phyloP scores from a whole-genome alignment of 2,329 filamentous ascomycete genomes.

The Fusarium burgessii region DNA sequence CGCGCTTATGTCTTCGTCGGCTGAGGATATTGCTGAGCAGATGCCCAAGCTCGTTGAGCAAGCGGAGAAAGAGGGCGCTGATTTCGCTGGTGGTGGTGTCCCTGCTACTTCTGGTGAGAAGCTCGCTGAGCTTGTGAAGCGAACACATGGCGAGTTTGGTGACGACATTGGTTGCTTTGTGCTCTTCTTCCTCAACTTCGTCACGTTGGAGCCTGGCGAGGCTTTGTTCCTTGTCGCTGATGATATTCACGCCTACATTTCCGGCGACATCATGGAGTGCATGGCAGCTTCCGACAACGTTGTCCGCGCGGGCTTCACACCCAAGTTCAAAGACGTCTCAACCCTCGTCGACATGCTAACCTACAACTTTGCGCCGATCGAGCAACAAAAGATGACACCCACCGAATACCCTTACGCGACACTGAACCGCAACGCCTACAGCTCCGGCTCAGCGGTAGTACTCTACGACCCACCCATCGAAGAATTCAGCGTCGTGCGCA shows the following conservation, averaged over 20 bases:
- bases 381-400: conserved; percentile 92
- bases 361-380: conserved; percentile 94
- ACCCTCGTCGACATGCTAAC: conserved; percentile 93
- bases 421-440: conserved; percentile 85
- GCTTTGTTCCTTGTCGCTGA: conserved; percentile 97
- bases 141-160: conserved; percentile 87
- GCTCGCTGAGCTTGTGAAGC: conserved; percentile 80
- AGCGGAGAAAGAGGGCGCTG: conserved; percentile 73
- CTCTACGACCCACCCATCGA: conserved; percentile 97
- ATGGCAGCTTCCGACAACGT: conserved; percentile 99
- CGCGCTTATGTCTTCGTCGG: conserved; percentile 81
- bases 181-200: conserved; percentile 96
- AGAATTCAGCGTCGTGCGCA: conserved; percentile 91
- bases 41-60: conserved; percentile 77
- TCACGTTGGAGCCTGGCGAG: conserved; percentile 87
- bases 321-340: conserved; percentile 96
- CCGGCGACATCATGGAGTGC: conserved; percentile 96
- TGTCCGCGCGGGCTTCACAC: conserved; percentile 95
- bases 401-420: conserved; percentile 87
- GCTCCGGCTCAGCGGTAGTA: conserved; percentile 75
- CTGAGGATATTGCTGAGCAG: conserved; percentile 66
- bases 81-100: conserved; percentile 81
- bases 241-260: conserved; percentile 96
- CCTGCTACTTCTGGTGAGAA: conserved; percentile 75
- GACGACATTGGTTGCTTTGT: conserved; percentile 93